These are phyloP conservation scores for Microdochium nivale DNA, from an alignment of 2,329 filamentous ascomycete genomes.

Conservation along the genomic window DNA sequence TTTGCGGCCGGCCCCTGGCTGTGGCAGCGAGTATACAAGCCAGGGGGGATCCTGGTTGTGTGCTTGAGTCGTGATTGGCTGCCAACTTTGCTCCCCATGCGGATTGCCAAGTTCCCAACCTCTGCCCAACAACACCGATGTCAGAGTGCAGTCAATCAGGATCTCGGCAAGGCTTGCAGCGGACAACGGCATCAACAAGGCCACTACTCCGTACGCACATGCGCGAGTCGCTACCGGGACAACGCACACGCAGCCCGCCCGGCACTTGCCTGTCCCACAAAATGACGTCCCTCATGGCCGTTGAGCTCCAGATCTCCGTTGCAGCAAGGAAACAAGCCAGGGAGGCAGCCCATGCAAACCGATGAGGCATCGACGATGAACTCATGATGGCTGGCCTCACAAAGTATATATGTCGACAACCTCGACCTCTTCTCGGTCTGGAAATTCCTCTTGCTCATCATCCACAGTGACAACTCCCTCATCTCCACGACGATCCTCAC, in stretches of 20 bases:
- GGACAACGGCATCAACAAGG: not conserved
- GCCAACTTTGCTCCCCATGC: not conserved
- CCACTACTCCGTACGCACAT: no score
- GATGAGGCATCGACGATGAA: not conserved
- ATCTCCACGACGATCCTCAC: not conserved
- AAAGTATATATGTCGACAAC: not conserved
- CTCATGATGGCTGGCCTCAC: not conserved
- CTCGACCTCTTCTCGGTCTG: not conserved
- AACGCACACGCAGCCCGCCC: no score
- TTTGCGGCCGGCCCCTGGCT: not conserved
- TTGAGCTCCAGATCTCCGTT: not conserved
- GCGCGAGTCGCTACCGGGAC: no score
- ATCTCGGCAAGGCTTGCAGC: not conserved
- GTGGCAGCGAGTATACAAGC: not conserved
- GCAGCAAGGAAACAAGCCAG: not conserved
- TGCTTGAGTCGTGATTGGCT: not conserved
- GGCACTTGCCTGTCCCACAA: no score
- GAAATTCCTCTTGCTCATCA: not conserved
- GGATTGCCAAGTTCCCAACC: not conserved
- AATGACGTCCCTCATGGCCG: no score
- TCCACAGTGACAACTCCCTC: not conserved
- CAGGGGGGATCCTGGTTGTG: not conserved
- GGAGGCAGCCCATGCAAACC: not conserved
- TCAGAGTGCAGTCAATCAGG: not conserved
- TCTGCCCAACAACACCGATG: not conserved